Percentiles rank a stretch among this genome's conserved stretches.
Evolutionary conservation across 2,329 filamentous ascomycete genomes (phyloP).

Genomic region (Westerdykella aurantiaca): DNA sequence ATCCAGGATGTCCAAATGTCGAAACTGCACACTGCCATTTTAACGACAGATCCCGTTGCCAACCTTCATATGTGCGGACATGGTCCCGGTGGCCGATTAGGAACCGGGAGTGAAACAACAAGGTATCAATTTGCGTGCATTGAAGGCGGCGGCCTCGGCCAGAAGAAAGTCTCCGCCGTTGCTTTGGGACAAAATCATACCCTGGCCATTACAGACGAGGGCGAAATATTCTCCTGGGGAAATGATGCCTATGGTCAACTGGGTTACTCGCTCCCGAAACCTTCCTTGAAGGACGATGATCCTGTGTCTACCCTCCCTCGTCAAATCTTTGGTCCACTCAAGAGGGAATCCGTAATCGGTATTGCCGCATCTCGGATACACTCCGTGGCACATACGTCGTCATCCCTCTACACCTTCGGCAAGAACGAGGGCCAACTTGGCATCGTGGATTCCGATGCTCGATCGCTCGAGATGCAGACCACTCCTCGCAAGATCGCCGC

Average conservation of each 20-base stretch:
- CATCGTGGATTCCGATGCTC: slow-evolving; percentile 88
- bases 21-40: slow-evolving; percentile 82
- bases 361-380: slow-evolving; percentile 86
- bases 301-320: slow-evolving; percentile 74
- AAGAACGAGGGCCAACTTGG: slow-evolving; percentile 93
- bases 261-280: slow-evolving; percentile 70
- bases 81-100: slow-evolving; percentile 81
- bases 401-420: slow-evolving; percentile 85
- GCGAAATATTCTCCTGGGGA: slow-evolving; percentile 94
- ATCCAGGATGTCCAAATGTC: slow-evolving; percentile 82
- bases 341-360: slow-evolving; percentile 75
- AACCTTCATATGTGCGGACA: slow-evolving; percentile 93
- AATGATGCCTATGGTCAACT: slow-evolving; percentile 80
- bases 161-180: slow-evolving; percentile 69
- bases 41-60: slow-evolving; percentile 80
- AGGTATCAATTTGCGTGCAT: slow-evolving; percentile 82
- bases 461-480: slow-evolving; percentile 77
- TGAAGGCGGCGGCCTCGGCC: slow-evolving; percentile 64
- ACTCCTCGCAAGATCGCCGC: slow-evolving; percentile 83
- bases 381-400: slow-evolving; percentile 78
- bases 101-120: slow-evolving; percentile 83
- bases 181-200: slow-evolving; percentile 89
- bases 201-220: slow-evolving; percentile 74
- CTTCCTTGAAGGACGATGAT: slow-evolving; percentile 67
- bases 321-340: slow-evolving; percentile 86